phyloP scores from a whole-genome alignment of 768 basidiomycete genomes.

The Lactarius vividus region DNA sequence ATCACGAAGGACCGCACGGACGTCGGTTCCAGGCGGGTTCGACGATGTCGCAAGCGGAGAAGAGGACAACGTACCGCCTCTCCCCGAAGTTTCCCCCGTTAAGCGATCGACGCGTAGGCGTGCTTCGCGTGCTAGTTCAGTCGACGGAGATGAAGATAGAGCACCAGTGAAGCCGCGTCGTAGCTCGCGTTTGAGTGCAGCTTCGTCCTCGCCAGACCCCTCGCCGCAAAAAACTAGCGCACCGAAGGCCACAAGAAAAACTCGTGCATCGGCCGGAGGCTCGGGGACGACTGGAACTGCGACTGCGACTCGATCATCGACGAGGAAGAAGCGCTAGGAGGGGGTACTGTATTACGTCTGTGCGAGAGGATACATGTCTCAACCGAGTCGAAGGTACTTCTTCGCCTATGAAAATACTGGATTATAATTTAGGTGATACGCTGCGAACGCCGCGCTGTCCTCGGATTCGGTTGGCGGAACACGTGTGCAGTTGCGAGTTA shows the following conservation, averaged over 20 bases:
- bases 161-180: conserved; percentile 14
- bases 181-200: conserved; percentile 26
- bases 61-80: conserved; percentile 27
- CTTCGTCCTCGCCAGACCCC: conserved; percentile 26
- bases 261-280: conserved; percentile 8
- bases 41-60: conserved; percentile 23
- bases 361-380: not conserved
- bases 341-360: not conserved
- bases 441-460: not conserved
- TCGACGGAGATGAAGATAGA: conserved; percentile 20
- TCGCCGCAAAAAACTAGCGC: conserved; percentile 25
- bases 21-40: conserved; percentile 19
- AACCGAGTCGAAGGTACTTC: not conserved
- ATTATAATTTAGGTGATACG: not conserved
- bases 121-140: conserved; percentile 10
- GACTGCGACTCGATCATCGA: conserved; percentile 18
- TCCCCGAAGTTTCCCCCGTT: conserved; percentile 18
- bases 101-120: conserved; percentile 24
- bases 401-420: not conserved
- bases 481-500: not conserved
- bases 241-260: conserved; percentile 16
- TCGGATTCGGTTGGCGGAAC: too few relatives aligned
- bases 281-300: conserved; percentile 29
- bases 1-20: conserved; percentile 17
- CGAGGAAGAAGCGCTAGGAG: conserved; percentile 19